Evolutionary conservation across 306 rosid genomes (phyloP).

Genomic region (Argentina anserina): DNA sequence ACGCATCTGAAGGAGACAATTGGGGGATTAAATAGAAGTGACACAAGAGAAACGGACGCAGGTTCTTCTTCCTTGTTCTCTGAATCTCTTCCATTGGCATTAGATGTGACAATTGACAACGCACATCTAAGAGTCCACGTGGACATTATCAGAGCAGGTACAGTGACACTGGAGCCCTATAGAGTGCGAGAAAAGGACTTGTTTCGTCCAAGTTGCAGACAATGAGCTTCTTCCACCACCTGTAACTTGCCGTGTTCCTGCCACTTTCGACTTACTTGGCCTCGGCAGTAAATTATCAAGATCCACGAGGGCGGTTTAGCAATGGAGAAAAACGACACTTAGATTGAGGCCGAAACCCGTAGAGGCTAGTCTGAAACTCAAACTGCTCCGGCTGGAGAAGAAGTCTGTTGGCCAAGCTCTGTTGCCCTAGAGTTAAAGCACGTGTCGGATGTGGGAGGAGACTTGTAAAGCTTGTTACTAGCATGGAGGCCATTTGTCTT

Average conservation of each 20-base stretch:
- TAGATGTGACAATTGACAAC: constrained; percentile 13
- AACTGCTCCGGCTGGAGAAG: background rate
- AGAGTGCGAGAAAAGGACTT: background rate
- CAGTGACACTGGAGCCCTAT: background rate
- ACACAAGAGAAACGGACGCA: background rate
- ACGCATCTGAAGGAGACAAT: background rate
- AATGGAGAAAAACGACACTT: background rate
- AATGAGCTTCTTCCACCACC: background rate
- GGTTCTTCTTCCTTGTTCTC: background rate
- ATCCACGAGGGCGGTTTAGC: background rate
- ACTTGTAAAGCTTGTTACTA: background rate
- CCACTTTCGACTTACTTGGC: background rate
- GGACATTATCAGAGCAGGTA: constrained; percentile 16
- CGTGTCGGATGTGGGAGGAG: background rate
- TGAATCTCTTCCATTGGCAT: background rate
- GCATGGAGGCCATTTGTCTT: constrained; percentile 10
- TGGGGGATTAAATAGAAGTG: background rate
- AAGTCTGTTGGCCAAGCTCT: background rate
- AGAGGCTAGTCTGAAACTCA: background rate
- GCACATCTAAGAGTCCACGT: constrained; percentile 27
- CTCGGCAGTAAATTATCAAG: background rate
- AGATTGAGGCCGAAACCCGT: constrained; percentile 3
- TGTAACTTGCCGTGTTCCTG: background rate
- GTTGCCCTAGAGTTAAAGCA: background rate
- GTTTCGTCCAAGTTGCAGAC: background rate